Conservation (phyloP, 495 filamentous ascomycete species). For the Bacidia gigantensis region DNA sequence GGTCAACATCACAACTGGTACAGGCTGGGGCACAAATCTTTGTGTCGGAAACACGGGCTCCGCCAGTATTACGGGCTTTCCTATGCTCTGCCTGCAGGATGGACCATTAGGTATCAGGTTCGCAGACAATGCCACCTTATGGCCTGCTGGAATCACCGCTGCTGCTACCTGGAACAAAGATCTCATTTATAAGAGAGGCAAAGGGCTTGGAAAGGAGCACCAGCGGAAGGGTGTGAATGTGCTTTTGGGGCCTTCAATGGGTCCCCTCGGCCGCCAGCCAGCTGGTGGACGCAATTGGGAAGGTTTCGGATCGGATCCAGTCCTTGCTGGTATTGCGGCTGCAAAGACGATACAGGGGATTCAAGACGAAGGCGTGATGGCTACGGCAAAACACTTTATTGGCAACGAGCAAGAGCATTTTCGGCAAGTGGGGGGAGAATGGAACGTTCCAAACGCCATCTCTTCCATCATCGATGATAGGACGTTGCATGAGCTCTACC, state of each 20-base stretch:
- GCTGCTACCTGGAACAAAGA: conserved; percentile 81
- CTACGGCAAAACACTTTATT: conserved; percentile 71
- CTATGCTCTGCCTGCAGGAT: conserved; percentile 78
- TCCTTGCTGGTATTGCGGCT: conserved; percentile 53
- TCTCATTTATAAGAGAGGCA: conserved; percentile 58
- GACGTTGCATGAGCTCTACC: conserved; percentile 69
- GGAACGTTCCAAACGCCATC: conserved; percentile 52
- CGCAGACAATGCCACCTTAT: conserved; percentile 62
- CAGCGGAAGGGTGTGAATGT: conserved; percentile 61
- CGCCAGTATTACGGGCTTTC: conserved; percentile 59
- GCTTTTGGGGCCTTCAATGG: conserved; percentile 62
- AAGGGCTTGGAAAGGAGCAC: conserved; percentile 55
- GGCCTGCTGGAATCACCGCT: conserved; percentile 72
- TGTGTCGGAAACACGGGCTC: conserved; percentile 84
- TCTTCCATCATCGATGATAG: conserved; percentile 75
- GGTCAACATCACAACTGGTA: conserved; percentile 88
- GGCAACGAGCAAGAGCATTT: conserved; percentile 86
- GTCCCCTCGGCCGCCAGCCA: conserved; percentile 66
- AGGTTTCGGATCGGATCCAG: conserved; percentile 67
- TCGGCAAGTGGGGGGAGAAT: conserved; percentile 60
- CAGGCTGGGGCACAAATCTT: conserved; percentile 78
- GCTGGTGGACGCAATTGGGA: conserved; percentile 90
- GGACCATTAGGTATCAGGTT: conserved; percentile 74
- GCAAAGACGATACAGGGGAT: conserved; percentile 64
- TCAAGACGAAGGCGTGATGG: conserved; percentile 67